Conservation (phyloP, 176 grass and related monocot species). For the Triticum monococcum region DNA sequence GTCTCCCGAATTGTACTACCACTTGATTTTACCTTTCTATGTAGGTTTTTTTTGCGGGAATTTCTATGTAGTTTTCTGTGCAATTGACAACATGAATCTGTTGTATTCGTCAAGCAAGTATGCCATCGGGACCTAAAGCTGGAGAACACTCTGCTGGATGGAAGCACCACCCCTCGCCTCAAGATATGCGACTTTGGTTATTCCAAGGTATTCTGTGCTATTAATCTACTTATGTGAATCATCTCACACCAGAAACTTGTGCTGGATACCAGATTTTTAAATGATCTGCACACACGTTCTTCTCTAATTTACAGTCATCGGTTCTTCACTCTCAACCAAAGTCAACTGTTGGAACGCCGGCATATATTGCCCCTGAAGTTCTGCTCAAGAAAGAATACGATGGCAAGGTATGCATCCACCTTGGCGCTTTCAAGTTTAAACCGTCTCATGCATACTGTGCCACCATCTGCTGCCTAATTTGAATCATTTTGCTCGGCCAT, state of each 20-base stretch:
- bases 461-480: not conserved
- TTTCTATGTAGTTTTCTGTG: not conserved
- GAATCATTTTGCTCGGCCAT: not conserved
- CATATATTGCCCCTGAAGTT: slow-evolving; percentile 80
- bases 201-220: slow-evolving; percentile 51
- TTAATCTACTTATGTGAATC: not conserved
- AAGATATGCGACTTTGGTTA: slow-evolving; percentile 92
- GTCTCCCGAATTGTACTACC: not conserved
- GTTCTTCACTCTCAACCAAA: slow-evolving; percentile 78
- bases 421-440: not conserved
- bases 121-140: slow-evolving; percentile 85
- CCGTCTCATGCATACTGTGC: not conserved
- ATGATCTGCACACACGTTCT: not conserved
- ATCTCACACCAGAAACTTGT: not conserved
- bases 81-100: not conserved
- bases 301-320: slow-evolving; percentile 43
- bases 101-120: slow-evolving; percentile 64
- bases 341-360: slow-evolving; percentile 74
- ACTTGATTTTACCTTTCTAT: not conserved
- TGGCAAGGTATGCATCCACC: slow-evolving; percentile 57
- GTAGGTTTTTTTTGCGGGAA: too few relatives aligned
- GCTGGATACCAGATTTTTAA: not conserved
- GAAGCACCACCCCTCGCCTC: slow-evolving; percentile 57
- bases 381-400: slow-evolving; percentile 61
- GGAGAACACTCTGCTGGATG: slow-evolving; percentile 72